These are phyloP conservation scores for Mortierella sp. DNA, from an alignment of 371 early-diverging fungal genomes.

Conservation along the genomic window DNA sequence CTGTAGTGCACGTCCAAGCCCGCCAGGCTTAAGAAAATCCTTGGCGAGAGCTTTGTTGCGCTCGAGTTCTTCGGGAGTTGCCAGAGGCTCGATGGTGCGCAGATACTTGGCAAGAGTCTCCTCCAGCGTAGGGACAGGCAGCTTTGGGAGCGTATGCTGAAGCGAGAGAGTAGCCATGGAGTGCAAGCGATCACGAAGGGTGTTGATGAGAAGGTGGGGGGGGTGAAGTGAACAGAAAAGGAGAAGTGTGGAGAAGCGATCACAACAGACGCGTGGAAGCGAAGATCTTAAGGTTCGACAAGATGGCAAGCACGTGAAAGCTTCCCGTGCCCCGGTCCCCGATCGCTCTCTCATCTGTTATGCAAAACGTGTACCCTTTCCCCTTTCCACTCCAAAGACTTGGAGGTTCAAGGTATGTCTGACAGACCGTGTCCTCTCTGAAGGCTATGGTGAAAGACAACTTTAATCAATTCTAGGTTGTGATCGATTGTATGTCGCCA, in stretches of 20 bases:
- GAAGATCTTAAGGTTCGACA: not conserved
- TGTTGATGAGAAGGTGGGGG: not conserved
- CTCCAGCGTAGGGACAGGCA: constrained; percentile 68
- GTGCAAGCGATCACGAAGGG: not conserved
- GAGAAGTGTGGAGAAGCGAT: constrained; percentile 1
- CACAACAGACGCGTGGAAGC: not conserved
- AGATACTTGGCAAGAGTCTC: constrained; percentile 62
- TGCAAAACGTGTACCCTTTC: no score
- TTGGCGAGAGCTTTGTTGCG: constrained; percentile 47
- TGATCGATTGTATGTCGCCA: no score
- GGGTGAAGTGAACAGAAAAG: not conserved
- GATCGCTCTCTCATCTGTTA: no score
- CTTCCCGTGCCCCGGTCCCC: no score
- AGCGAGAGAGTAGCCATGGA: constrained; percentile 35
- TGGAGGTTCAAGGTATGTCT: no score
- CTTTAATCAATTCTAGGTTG: no score
- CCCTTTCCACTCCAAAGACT: no score
- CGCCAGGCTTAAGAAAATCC: constrained; percentile 61
- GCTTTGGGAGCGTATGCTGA: constrained; percentile 58
- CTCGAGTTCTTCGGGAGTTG: constrained; percentile 54
- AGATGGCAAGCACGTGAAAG: constrained; percentile 1
- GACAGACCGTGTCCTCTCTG: no score
- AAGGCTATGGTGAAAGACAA: no score
- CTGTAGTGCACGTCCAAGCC: constrained; percentile 62
- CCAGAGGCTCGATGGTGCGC: constrained; percentile 60